phyloP scores from a whole-genome alignment of 495 filamentous ascomycete genomes.

The Parathielavia appendiculata region DNA sequence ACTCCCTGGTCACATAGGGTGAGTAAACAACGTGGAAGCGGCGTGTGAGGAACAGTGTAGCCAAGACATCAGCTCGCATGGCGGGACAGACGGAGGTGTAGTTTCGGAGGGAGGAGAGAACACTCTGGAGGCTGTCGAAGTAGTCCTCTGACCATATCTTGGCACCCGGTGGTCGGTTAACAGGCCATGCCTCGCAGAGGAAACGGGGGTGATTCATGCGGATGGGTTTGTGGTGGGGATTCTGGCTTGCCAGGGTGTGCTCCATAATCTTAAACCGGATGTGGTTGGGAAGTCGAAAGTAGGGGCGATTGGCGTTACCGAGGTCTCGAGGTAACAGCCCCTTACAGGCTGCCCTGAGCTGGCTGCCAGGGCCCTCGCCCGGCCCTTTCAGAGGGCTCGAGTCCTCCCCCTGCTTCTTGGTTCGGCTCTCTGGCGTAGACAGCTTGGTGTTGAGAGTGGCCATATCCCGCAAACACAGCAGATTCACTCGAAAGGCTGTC shows the following conservation, averaged over 20 bases:
- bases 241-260: slow-evolving; percentile 12
- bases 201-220: slow-evolving; percentile 22
- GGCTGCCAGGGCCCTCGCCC: background rate
- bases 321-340: too few relatives aligned
- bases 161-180: background rate
- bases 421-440: background rate
- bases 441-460: background rate
- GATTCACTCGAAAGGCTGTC: slow-evolving; percentile 16
- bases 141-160: slow-evolving; percentile 23
- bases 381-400: background rate
- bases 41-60: slow-evolving; percentile 24
- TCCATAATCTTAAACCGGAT: slow-evolving; percentile 24
- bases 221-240: slow-evolving; percentile 21
- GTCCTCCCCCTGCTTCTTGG: background rate
- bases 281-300: slow-evolving; percentile 21
- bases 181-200: slow-evolving; percentile 23
- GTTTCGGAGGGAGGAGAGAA: slow-evolving; percentile 9
- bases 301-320: slow-evolving; percentile 14
- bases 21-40: slow-evolving; percentile 31
- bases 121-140: slow-evolving; percentile 25
- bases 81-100: slow-evolving; percentile 24
- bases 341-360: background rate
- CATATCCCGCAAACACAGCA: slow-evolving; percentile 3
- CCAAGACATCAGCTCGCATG: slow-evolving; percentile 26
- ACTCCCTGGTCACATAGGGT: slow-evolving; percentile 17